Percentiles rank a stretch among this genome's conserved stretches.
phyloP scores from a whole-genome alignment of 2,329 filamentous ascomycete genomes.

The Aspergillus ochraceus region DNA sequence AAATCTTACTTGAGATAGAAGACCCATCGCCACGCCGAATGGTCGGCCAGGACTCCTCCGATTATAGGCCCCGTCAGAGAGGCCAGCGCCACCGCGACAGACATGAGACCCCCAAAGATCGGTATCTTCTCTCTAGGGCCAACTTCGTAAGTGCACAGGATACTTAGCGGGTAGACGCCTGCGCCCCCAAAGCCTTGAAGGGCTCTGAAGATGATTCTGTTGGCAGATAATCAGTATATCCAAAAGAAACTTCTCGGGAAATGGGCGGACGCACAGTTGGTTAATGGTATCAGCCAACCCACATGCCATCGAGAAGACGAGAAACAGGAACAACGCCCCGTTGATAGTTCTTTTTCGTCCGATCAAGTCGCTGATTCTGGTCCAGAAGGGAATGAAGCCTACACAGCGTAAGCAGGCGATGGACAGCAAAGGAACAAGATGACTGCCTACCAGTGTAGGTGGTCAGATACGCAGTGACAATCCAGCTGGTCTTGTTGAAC shows the following conservation, averaged over 20 bases:
- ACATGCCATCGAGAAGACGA: slow-evolving; percentile 5
- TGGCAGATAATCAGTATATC: background rate
- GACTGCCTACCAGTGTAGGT: slow-evolving; percentile 33
- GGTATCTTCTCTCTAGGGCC: background rate
- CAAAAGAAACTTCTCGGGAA: background rate
- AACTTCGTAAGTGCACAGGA: slow-evolving; percentile 1
- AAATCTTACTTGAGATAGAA: slow-evolving; percentile 25
- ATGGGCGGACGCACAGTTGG: background rate
- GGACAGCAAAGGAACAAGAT: background rate
- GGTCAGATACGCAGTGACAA: slow-evolving; percentile 36
- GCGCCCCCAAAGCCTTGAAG: slow-evolving; percentile 8
- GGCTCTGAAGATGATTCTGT: slow-evolving; percentile 6
- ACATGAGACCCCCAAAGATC: background rate
- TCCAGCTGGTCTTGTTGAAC: slow-evolving; percentile 35
- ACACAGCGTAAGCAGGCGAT: background rate
- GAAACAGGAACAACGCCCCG: background rate
- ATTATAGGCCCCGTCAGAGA: slow-evolving; percentile 3
- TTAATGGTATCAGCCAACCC: background rate
- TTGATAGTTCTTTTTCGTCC: slow-evolving; percentile 1
- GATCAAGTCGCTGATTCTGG: slow-evolving; percentile 2
- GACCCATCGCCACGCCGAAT: slow-evolving; percentile 28
- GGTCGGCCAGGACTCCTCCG: slow-evolving; percentile 4
- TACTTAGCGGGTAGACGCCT: slow-evolving; percentile 2
- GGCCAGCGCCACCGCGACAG: background rate
- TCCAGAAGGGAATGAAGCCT: slow-evolving; percentile 9